Conservation (phyloP, 352 stramenopile genomes). For the Pythium plurisporium region DNA sequence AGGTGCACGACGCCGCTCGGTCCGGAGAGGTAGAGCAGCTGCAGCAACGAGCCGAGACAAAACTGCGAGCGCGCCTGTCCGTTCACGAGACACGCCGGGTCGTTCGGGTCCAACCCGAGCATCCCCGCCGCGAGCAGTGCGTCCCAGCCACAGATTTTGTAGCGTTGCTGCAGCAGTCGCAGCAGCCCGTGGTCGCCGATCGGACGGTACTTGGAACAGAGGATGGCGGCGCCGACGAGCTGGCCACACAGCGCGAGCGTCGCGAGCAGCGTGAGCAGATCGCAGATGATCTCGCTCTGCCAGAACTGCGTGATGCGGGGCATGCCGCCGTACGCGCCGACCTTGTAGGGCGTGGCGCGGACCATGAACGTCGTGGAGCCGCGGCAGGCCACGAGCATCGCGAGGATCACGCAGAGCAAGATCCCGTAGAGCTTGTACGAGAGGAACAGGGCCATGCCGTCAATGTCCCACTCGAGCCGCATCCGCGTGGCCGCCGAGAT, state of each 20-base stretch:
- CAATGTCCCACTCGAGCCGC: slow-evolving; percentile 29
- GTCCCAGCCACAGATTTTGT: slow-evolving; percentile 41
- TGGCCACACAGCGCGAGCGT: slow-evolving; percentile 17
- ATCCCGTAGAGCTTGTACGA: slow-evolving; percentile 50
- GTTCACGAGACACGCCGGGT: slow-evolving; percentile 18
- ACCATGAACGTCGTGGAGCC: slow-evolving; percentile 49
- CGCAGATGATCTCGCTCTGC: slow-evolving; percentile 40
- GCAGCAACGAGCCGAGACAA: slow-evolving; percentile 31
- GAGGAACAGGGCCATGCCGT: slow-evolving; percentile 29
- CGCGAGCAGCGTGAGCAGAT: slow-evolving; percentile 25
- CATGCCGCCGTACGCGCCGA: slow-evolving; percentile 26
- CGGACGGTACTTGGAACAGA: slow-evolving; percentile 28
- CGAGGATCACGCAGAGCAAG: slow-evolving; percentile 37
- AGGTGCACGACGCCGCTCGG: slow-evolving; percentile 32
- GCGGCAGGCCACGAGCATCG: slow-evolving; percentile 33
- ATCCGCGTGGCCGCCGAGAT: background rate
- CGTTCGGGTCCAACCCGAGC: slow-evolving; percentile 34
- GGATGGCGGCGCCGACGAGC: slow-evolving; percentile 17
- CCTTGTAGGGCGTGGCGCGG: slow-evolving; percentile 27
- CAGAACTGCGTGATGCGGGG: slow-evolving; percentile 35
- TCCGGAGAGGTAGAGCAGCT: slow-evolving; percentile 35
- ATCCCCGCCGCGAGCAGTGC: slow-evolving; percentile 28
- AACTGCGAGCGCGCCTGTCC: slow-evolving; percentile 23
- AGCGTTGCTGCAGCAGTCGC: slow-evolving; percentile 31
- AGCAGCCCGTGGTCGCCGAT: slow-evolving; percentile 27